Evolutionary conservation across 805 yeast species (phyloP).

Genomic region (Ogataea populi-albae): DNA sequence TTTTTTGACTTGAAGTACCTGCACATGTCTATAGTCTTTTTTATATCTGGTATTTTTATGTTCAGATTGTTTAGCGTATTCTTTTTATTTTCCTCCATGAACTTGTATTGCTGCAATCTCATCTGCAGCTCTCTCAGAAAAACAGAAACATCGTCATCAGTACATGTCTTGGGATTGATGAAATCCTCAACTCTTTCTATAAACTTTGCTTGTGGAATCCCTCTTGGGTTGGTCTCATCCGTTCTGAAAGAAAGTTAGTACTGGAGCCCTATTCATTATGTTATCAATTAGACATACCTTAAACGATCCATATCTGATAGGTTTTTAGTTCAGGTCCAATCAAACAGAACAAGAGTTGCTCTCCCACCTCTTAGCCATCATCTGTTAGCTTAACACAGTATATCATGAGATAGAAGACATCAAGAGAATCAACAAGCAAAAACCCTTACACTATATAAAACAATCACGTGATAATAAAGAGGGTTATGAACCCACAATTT

Average conservation of each 20-base stretch:
- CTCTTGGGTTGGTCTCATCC: constrained; percentile 76
- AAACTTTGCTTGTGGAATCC: constrained; percentile 96
- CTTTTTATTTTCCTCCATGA: constrained; percentile 65
- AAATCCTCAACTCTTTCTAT: constrained; percentile 77
- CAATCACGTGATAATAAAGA: too few species aligned
- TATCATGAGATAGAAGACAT: too few species aligned
- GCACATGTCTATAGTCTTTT: constrained; percentile 77
- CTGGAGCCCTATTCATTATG: neutral
- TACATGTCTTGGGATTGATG: constrained; percentile 43
- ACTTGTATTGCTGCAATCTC: constrained; percentile 84
- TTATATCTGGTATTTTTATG: constrained; percentile 85
- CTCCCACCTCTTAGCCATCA: too few species aligned
- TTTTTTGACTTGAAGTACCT: constrained; percentile 50
- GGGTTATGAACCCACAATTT: too few species aligned
- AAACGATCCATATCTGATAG: constrained; percentile 23
- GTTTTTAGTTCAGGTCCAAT: too few species aligned
- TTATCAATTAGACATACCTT: constrained; percentile 13
- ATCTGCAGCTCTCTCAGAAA: constrained; percentile 78
- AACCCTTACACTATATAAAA: too few species aligned
- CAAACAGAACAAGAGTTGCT: too few species aligned
- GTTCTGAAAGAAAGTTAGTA: constrained; percentile 36
- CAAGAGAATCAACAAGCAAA: too few species aligned
- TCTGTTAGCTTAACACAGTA: too few species aligned
- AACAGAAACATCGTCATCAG: constrained; percentile 35
- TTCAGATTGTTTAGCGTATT: constrained; percentile 51